Conservation (phyloP, 805 yeast species). For the Pichia nakasei region DNA sequence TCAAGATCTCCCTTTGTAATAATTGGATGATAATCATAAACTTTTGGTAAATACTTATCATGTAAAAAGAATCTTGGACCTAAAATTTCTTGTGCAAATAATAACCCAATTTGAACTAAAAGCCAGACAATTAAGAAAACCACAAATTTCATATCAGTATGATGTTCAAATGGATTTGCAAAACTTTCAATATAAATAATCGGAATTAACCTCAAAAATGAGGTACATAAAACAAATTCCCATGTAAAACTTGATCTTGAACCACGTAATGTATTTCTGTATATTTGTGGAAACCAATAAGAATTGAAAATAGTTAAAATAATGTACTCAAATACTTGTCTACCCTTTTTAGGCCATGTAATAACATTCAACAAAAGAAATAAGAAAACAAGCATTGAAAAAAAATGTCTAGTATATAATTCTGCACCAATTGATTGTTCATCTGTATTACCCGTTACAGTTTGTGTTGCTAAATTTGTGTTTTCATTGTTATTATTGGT, state of each 20-base stretch:
- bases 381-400: slow-evolving; percentile 43
- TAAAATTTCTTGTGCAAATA: slow-evolving; percentile 54
- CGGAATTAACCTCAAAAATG: slow-evolving; percentile 56
- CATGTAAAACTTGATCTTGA: slow-evolving; percentile 59
- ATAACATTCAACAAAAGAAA: slow-evolving; percentile 48
- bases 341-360: slow-evolving; percentile 52
- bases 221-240: slow-evolving; percentile 67
- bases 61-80: slow-evolving; percentile 86
- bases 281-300: slow-evolving; percentile 84
- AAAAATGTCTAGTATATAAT: slow-evolving; percentile 49
- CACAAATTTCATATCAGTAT: slow-evolving; percentile 45
- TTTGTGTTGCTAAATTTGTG: no score
- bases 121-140: slow-evolving; percentile 46
- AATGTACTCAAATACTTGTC: slow-evolving; percentile 50
- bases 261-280: slow-evolving; percentile 65
- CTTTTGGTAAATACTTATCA: slow-evolving; percentile 62
- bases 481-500: neutral
- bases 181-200: slow-evolving; percentile 42
- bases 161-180: slow-evolving; percentile 64
- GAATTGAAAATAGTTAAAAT: slow-evolving; percentile 49
- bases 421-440: slow-evolving; percentile 50
- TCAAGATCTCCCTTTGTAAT: slow-evolving; percentile 54
- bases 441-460: slow-evolving; percentile 30
- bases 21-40: slow-evolving; percentile 76
- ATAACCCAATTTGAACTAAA: slow-evolving; percentile 44